These are phyloP conservation scores for Bassia scoparia DNA, from an alignment of 148 eudicot species.

Conservation along the genomic window DNA sequence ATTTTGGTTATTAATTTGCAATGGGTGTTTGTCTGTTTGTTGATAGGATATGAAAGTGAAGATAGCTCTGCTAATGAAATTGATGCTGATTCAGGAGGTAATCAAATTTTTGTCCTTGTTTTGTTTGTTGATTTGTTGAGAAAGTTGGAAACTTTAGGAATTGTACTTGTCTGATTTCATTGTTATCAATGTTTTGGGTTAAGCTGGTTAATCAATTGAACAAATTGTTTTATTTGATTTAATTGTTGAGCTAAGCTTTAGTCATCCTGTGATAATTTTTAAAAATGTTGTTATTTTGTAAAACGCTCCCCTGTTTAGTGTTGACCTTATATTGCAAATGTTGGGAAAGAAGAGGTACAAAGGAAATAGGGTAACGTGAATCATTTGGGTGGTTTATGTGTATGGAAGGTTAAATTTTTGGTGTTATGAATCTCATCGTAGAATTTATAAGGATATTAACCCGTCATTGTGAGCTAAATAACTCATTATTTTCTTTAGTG, in stretches of 20 bases:
- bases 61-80: slow-evolving; percentile 70
- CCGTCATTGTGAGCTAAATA: neutral
- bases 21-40: slow-evolving; percentile 7
- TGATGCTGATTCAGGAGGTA: slow-evolving; percentile 64
- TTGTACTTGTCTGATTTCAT: neutral
- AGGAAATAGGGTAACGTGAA: too few species aligned
- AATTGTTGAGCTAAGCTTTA: too few species aligned
- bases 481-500: neutral
- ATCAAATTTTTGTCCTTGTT: neutral
- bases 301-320: too few species aligned
- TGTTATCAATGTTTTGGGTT: neutral
- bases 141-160: neutral
- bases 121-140: neutral
- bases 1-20: neutral
- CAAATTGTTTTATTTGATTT: too few species aligned
- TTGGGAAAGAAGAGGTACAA: too few species aligned
- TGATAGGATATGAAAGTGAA: slow-evolving; percentile 77
- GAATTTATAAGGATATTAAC: neutral
- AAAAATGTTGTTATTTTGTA: too few species aligned
- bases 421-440: too few species aligned
- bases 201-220: slow-evolving; percentile 6
- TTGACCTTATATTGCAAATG: too few species aligned
- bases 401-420: too few species aligned
- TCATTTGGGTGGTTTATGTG: too few species aligned
- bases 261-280: too few species aligned